Conservation (phyloP, 805 yeast genomes). For the Sugiyamaella chiloensis region DNA sequence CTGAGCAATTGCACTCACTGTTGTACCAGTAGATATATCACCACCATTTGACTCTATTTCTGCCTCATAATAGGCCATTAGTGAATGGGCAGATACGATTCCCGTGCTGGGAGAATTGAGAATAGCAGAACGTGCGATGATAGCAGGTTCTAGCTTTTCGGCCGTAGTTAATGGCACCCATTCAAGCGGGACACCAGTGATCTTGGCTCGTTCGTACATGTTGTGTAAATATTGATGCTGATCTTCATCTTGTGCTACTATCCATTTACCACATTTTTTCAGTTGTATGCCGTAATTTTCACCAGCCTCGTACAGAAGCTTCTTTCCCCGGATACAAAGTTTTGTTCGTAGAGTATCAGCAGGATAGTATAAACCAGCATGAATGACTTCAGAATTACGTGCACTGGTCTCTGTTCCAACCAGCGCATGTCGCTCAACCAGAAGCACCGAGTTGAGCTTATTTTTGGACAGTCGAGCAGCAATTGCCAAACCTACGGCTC, state of each 20-base stretch:
- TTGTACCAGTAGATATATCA: conserved; percentile 60
- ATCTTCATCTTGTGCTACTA: conserved; percentile 72
- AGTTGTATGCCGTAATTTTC: conserved; percentile 52
- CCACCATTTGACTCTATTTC: conserved; percentile 57
- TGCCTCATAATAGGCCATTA: conserved; percentile 57
- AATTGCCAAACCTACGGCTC: conserved; percentile 78
- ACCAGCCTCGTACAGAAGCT: conserved; percentile 53
- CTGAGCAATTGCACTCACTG: conserved; percentile 43
- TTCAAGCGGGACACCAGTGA: conserved; percentile 57
- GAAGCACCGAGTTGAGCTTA: conserved; percentile 49
- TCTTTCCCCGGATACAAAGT: conserved; percentile 73
- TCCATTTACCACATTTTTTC: conserved; percentile 68
- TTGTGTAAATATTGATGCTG: conserved; percentile 59
- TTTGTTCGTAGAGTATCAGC: conserved; percentile 59
- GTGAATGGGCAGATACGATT: conserved; percentile 75
- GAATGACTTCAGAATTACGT: conserved; percentile 90
- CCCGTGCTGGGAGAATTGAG: conserved; percentile 81
- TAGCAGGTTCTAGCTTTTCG: conserved; percentile 56
- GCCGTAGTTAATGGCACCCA: conserved; percentile 49
- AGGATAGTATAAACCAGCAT: conserved; percentile 86
- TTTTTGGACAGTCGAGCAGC: conserved; percentile 61
- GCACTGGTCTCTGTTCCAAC: conserved; percentile 81
- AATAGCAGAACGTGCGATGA: conserved; percentile 58
- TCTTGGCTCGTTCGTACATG: conserved; percentile 48
- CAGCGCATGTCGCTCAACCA: conserved; percentile 64